Evolutionary conservation across 2,329 filamentous ascomycete species (phyloP).

Genomic region (Fusarium sp.): DNA sequence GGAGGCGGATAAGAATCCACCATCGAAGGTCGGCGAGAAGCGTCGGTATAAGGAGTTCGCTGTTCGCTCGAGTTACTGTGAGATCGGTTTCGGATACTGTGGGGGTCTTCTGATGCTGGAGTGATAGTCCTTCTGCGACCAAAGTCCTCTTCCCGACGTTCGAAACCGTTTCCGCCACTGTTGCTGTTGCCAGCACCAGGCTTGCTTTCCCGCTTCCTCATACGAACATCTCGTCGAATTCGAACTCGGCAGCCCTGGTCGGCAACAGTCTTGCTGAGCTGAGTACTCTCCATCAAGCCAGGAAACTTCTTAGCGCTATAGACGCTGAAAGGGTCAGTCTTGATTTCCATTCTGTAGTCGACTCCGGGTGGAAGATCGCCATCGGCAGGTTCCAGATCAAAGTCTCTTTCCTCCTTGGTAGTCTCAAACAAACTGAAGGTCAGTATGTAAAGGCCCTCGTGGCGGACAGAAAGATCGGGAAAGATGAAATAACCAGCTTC

Average conservation of each 20-base stretch:
- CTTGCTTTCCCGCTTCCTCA: constrained; percentile 85
- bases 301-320: constrained; percentile 99
- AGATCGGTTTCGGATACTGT: constrained; percentile 62
- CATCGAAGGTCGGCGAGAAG: constrained; percentile 58
- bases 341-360: constrained; percentile 88
- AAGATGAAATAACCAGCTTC: constrained; percentile 95
- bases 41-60: constrained; percentile 53
- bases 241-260: constrained; percentile 97
- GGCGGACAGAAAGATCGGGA: constrained; percentile 92
- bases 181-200: constrained; percentile 55
- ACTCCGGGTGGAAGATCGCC: constrained; percentile 65
- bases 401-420: constrained; percentile 84
- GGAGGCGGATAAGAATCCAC: constrained; percentile 55
- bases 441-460: constrained; percentile 92
- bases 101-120: constrained; percentile 47
- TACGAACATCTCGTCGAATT: constrained; percentile 91
- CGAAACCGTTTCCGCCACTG: constrained; percentile 54
- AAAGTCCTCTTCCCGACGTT: constrained; percentile 74
- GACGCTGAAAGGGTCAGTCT: constrained; percentile 86
- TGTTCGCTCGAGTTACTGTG: constrained; percentile 67
- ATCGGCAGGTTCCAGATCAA: constrained; percentile 64
- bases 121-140: constrained; percentile 49
- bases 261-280: constrained; percentile 87
- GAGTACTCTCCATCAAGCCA: constrained; percentile 88
- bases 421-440: constrained; percentile 95